These are phyloP conservation scores for Colletotrichum echinochloae DNA, from an alignment of 2,329 filamentous ascomycete species.

Conservation along the genomic window DNA sequence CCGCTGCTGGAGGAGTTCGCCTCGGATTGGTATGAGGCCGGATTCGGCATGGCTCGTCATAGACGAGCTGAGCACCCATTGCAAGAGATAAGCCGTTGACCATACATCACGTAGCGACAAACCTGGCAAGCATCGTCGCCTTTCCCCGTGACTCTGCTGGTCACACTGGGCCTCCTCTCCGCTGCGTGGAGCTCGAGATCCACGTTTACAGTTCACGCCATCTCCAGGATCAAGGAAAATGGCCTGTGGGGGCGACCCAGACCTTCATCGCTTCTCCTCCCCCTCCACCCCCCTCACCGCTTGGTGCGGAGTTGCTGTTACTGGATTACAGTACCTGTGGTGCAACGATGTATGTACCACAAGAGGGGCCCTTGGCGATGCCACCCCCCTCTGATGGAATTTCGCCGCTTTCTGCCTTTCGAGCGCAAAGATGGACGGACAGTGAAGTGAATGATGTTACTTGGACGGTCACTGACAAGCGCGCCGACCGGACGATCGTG, in stretches of 20 bases:
- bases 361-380: not conserved
- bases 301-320: slow-evolving; percentile 27
- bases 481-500: not conserved
- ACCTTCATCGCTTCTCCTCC: slow-evolving; percentile 2
- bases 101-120: not conserved
- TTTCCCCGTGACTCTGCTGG: no score
- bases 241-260: slow-evolving; percentile 25
- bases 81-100: not conserved
- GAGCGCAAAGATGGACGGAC: not conserved
- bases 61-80: not conserved
- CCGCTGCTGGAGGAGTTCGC: not conserved
- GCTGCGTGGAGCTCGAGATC: slow-evolving; percentile 24
- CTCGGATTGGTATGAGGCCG: not conserved
- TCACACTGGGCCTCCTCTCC: not conserved
- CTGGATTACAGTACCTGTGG: not conserved
- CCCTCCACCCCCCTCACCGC: slow-evolving; percentile 11
- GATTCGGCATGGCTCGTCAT: not conserved
- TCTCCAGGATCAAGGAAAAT: slow-evolving; percentile 23
- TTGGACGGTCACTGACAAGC: not conserved
- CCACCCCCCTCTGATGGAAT: not conserved
- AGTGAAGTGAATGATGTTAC: not conserved
- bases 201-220: slow-evolving; percentile 25
- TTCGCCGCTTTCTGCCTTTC: not conserved
- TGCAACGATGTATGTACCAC: no score
- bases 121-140: not conserved